Conservation (phyloP, 108 stramenopile species). For the Parmales sp. region DNA sequence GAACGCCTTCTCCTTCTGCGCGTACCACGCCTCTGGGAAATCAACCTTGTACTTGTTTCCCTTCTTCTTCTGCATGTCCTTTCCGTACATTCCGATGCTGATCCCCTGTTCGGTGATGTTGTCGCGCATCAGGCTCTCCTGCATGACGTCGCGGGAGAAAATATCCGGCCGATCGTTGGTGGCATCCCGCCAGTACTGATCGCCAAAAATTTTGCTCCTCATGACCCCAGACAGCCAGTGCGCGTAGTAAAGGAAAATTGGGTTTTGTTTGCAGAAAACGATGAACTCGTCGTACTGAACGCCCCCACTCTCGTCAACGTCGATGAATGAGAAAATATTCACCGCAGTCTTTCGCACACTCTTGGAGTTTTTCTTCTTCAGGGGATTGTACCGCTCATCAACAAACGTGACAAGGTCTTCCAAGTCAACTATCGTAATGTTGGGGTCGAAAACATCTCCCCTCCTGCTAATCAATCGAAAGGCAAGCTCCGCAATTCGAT, state of each 20-base stretch:
- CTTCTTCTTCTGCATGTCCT: slow-evolving; percentile 6
- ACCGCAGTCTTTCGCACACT: slow-evolving; percentile 1
- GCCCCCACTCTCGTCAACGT: slow-evolving; percentile 5
- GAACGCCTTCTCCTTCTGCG: slow-evolving; percentile 8
- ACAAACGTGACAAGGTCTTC: background rate
- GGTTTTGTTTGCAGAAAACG: slow-evolving; percentile 3
- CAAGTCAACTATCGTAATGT: background rate
- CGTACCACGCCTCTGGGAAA: slow-evolving; percentile 10
- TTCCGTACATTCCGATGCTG: background rate
- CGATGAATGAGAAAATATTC: background rate
- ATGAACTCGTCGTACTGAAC: slow-evolving; percentile 1
- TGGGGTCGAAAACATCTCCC: slow-evolving; percentile 7
- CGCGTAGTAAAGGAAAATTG: slow-evolving; percentile 1
- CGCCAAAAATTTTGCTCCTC: background rate
- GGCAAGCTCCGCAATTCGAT: background rate
- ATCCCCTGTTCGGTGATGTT: background rate
- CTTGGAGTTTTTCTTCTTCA: background rate
- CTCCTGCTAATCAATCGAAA: slow-evolving; percentile 4
- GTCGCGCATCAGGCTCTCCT: background rate
- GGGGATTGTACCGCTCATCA: background rate
- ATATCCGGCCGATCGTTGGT: background rate
- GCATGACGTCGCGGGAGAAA: slow-evolving; percentile 5
- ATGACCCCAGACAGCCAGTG: background rate
- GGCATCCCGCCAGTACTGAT: background rate
- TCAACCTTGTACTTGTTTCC: slow-evolving; percentile 10